Base-by-base conservation (phyloP, 139 green algal genomes). In the Bryopsis sp. region DNA sequence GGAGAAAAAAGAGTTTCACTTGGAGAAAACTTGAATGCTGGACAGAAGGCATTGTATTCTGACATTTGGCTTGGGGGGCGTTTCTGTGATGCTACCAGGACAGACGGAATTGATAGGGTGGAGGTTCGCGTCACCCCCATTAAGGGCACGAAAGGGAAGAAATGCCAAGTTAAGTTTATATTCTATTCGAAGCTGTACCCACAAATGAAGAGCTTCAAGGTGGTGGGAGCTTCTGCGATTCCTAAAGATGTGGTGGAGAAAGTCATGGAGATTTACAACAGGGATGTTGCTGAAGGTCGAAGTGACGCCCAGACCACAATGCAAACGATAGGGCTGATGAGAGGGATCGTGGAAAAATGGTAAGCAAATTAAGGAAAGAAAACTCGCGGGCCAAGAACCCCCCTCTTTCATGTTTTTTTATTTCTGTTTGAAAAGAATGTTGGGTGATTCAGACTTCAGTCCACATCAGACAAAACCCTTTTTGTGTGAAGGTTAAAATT, bases 271-370 rank as follows among this genome's bases (percentile, higher is more conserved):
- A 47, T 32, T n/a, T 67, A 67, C 31, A 28, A 61, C 19, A 28
- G 24, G 6, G 50, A 61, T 32, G 11, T 61, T 26, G 33, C 8
- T 6, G 24, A 28, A 36, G 19, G 19, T 8, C 50, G 5, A 61
- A 8, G 6, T 22, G 19, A 28, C 24, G 6, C 8, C 15, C 39
- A 67, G 33, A 47, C 11, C 59, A 47, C 32, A 5, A 67, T 67
- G 24, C 6, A 67, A 31, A 67, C 59, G 5, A 39, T 67, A 47
- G 59, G 59, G 4, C 39, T 67, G 59, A 67, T 67, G 59, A 26
- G 59, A 39, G 43, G 43, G 5, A 67, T 47, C 33, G 19, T 67
- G 28, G 59, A 67, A 47, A 67, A 67, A 67, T 67, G 59, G 59
- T 67, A 29, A 15, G 43, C 19, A 54, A n/a, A n/a, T n/a, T n/a